Percentiles rank a stretch among this genome's conserved stretches.
Conservation (phyloP, 2,329 filamentous ascomycete genomes). For the Venturia pyrina region DNA sequence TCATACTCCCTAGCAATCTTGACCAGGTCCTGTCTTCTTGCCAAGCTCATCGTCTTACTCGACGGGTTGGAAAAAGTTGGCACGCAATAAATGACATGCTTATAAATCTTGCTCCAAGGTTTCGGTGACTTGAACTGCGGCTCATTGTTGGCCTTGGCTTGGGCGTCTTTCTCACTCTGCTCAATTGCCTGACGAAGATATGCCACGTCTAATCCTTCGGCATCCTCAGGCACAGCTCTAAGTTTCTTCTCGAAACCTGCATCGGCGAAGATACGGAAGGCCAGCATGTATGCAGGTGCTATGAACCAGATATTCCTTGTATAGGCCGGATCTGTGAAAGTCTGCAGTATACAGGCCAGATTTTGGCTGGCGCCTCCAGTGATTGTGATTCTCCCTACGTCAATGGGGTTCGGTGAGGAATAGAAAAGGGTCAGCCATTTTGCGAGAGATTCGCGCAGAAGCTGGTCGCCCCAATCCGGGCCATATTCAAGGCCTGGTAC, state of each 20-base stretch:
- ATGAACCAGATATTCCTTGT: constrained; percentile 73
- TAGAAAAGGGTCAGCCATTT: constrained; percentile 61
- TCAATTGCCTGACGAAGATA: constrained; percentile 43
- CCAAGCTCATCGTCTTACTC: constrained; percentile 67
- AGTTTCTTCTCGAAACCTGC: constrained; percentile 60
- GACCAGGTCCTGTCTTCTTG: constrained; percentile 58
- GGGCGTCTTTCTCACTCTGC: constrained; percentile 37
- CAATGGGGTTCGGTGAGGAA: constrained; percentile 31
- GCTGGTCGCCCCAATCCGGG: constrained; percentile 62
- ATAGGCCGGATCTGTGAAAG: constrained; percentile 68
- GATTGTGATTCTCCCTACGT: constrained; percentile 59
- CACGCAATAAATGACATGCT: constrained; percentile 78
- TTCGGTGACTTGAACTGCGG: neutral
- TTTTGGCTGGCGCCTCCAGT: constrained; percentile 81
- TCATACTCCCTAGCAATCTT: constrained; percentile 68
- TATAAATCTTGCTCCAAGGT: constrained; percentile 41
- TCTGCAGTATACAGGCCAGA: constrained; percentile 64
- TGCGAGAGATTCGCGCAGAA: constrained; percentile 59
- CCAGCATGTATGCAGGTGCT: constrained; percentile 75
- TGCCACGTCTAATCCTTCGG: constrained; percentile 62
- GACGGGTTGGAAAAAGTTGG: constrained; percentile 86
- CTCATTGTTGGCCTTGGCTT: neutral
- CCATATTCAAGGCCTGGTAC: constrained; percentile 66
- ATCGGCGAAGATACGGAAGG: constrained; percentile 76
- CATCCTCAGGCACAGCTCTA: constrained; percentile 64